A percentile compares a stretch with the other conserved stretches of the same genome.
These are phyloP conservation scores for Populus tomentosa DNA, from an alignment of 441 rosid genomes.

Conservation along the genomic window DNA sequence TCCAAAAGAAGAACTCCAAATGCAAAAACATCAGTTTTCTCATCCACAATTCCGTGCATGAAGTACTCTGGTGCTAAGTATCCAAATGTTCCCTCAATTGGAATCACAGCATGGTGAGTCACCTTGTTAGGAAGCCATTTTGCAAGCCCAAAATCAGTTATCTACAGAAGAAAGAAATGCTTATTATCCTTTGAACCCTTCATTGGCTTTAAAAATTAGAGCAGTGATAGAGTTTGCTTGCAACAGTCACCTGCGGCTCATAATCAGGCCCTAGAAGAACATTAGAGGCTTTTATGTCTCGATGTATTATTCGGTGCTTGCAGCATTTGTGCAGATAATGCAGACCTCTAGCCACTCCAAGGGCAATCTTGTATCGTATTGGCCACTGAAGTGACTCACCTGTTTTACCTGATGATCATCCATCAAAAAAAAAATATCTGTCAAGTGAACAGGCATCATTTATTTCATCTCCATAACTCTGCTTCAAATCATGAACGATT, in stretches of 20 bases:
- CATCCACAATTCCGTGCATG: conserved; percentile 92
- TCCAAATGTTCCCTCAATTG: conserved; percentile 93
- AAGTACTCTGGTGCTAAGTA: conserved; percentile 94
- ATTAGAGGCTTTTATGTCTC: conserved; percentile 89
- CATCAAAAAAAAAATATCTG: neutral
- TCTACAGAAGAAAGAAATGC: conserved; percentile 30
- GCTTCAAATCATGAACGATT: neutral
- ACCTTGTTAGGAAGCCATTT: conserved; percentile 95
- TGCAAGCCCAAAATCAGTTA: conserved; percentile 89
- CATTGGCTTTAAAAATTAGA: neutral
- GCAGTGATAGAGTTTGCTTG: neutral
- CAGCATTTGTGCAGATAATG: conserved; percentile 94
- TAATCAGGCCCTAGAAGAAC: conserved; percentile 85
- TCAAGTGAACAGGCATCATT: neutral
- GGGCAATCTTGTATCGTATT: conserved; percentile 60
- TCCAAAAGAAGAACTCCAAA: conserved; percentile 89
- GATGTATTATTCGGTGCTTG: conserved; percentile 82
- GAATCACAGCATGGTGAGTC: conserved; percentile 87
- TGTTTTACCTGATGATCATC: conserved; percentile 31
- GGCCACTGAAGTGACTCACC: conserved; percentile 55
- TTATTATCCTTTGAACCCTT: neutral
- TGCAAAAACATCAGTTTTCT: conserved; percentile 85
- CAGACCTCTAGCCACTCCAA: conserved; percentile 80
- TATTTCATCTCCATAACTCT: neutral
- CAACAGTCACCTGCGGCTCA: conserved; percentile 67